Evolutionary conservation across 1,139 yeast genomes (phyloP).

Genomic region (Lodderomyces theae): DNA sequence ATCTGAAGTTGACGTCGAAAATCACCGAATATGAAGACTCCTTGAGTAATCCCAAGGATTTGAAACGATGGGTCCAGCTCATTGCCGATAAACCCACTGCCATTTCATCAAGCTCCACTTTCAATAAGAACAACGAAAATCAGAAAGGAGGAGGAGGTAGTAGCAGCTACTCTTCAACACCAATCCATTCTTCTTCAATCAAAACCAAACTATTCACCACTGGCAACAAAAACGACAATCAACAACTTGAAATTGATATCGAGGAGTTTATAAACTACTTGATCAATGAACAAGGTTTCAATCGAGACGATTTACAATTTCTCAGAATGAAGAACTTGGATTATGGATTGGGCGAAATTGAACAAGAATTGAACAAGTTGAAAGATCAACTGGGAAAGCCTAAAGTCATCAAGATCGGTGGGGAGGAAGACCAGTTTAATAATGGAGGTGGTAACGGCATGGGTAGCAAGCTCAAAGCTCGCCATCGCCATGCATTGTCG

Average conservation of each 20-base stretch:
- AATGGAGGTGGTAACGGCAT: too few relatives aligned
- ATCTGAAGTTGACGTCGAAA: slow-evolving; percentile 15
- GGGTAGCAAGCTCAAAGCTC: neutral
- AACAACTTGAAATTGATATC: slow-evolving; percentile 22
- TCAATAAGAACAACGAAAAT: too few relatives aligned
- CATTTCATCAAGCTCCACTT: too few relatives aligned
- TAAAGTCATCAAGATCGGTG: slow-evolving; percentile 33
- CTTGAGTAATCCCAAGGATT: slow-evolving; percentile 21
- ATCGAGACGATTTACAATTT: slow-evolving; percentile 26
- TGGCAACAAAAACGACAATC: slow-evolving; percentile 9
- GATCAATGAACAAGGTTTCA: slow-evolving; percentile 31
- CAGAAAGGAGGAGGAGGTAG: too few relatives aligned
- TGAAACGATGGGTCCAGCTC: slow-evolving; percentile 26
- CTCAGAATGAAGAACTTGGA: slow-evolving; percentile 25
- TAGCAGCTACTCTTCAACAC: neutral
- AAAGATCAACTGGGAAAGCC: slow-evolving; percentile 16
- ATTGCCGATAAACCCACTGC: slow-evolving; percentile 18
- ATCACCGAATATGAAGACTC: slow-evolving; percentile 25
- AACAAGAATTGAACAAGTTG: slow-evolving; percentile 33
- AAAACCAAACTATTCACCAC: neutral
- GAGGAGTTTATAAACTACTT: slow-evolving; percentile 30
- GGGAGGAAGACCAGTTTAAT: slow-evolving; percentile 20
- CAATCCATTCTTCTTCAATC: neutral
- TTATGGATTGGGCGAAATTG: slow-evolving; percentile 39
- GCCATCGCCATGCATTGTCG: neutral